Conservation (phyloP, 2,329 filamentous ascomycete genomes). For the Sporothrix dimorphospora region DNA sequence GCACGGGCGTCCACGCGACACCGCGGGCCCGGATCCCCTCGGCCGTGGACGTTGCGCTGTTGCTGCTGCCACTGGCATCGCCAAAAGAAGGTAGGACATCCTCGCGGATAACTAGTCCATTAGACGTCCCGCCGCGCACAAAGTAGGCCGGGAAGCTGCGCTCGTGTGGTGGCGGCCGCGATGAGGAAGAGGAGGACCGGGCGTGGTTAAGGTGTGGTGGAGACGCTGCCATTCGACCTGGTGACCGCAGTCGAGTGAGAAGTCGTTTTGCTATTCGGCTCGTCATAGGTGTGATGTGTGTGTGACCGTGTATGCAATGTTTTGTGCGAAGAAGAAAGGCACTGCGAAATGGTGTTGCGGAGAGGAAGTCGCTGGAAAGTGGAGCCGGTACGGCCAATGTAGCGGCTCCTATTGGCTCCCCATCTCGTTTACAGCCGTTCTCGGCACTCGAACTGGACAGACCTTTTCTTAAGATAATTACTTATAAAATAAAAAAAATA, state of each 20-base stretch:
- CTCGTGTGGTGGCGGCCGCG: neutral
- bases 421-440: neutral
- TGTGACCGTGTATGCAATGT: neutral
- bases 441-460: neutral
- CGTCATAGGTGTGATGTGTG: conserved; percentile 3
- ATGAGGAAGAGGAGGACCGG: neutral
- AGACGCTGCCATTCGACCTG: neutral
- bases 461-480: neutral
- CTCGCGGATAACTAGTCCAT: conserved; percentile 38
- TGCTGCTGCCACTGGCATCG: neutral
- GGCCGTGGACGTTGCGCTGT: neutral
- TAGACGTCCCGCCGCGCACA: conserved; percentile 41
- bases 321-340: neutral
- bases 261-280: neutral
- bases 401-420: neutral
- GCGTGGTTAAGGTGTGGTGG: neutral
- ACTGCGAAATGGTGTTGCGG: neutral
- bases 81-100: conserved; percentile 33
- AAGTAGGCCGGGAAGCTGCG: conserved; percentile 38
- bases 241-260: neutral
- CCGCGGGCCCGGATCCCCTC: conserved; percentile 21
- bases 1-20: conserved; percentile 35
- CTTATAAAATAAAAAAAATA: neutral
- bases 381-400: neutral
- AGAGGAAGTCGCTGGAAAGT: conserved; percentile 10